Evolutionary conservation across 208 protist species (phyloP), one percentile per base, ranked within the genome.

Genomic region (Acanthamoeba royreba): DNA sequence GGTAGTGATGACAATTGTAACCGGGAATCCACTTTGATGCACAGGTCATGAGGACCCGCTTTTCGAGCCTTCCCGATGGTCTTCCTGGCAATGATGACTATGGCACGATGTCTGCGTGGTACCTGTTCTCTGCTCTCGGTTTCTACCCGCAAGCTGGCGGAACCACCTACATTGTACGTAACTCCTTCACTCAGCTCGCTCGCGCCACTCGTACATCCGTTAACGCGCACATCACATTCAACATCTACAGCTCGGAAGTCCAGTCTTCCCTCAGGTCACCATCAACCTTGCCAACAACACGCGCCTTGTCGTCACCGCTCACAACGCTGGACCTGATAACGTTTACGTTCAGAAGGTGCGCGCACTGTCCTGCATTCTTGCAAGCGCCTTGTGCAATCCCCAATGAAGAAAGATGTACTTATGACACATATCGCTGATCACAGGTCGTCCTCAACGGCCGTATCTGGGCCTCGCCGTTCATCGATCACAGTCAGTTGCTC

Each of bases 81-180:
- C 9, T 86, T 17, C 77, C 77, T 5, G 77, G 77, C 43, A 86
- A 86, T 43, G 77, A 86, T 45, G 77, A 86, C 43, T 86, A 86
- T 31, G 77, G 77, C 35, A 43, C n/a, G 1, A 13, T 86, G 33
- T 55, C 43, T 19, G n/a, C 43, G 43, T 86, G 77, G 77, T 31
- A 33, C 45, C 4, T 53, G 22, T 86, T 46, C 43, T 38, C 77
- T n/a, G n/a, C 35, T 11, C 43, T 46, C 22, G 77, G 77, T 11
- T 53, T 86, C 77, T 86, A 86, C 43, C 77, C 77, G 77, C 77
- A 47, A n/a, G 77, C 42, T 45, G 77, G 77, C 35, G 38, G 33
- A 9, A 43, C n/a, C 43, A 53, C n/a, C 3, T 86, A 53, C 43
- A 55, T 86, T 31, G 42, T 86, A 66, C 55, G 22, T 28, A 15